Evolutionary conservation across 495 filamentous ascomycete genomes (phyloP).

Genomic region (Aspergillus indologenus): DNA sequence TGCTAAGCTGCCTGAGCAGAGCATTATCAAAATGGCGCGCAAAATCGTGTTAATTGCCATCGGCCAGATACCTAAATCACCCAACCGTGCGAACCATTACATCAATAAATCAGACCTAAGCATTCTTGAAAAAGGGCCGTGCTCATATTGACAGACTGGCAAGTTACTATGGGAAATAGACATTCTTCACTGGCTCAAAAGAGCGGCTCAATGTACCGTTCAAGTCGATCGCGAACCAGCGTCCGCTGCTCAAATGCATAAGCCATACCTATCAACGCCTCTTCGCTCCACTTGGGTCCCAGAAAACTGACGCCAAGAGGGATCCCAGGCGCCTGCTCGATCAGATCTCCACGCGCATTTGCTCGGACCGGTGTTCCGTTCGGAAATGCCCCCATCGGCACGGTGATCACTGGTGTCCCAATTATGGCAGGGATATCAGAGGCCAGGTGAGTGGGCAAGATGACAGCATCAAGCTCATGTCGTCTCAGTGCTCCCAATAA

Average conservation of each 20-base stretch:
- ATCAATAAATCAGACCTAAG: background rate
- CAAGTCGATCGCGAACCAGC: constrained; percentile 41
- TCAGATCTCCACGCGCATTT: constrained; percentile 39
- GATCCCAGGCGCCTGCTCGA: constrained; percentile 44
- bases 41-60: no score
- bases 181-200: constrained; percentile 45
- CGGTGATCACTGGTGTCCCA: constrained; percentile 50
- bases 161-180: background rate
- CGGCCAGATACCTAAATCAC: background rate
- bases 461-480: constrained; percentile 48
- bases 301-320: constrained; percentile 61
- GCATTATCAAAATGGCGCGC: no score
- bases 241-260: constrained; percentile 69
- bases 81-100: background rate
- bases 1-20: no score
- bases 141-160: background rate
- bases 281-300: constrained; percentile 55
- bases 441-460: constrained; percentile 47
- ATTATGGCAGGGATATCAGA: constrained; percentile 45
- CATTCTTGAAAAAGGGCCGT: background rate
- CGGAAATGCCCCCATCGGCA: constrained; percentile 52
- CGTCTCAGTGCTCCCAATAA: constrained; percentile 47
- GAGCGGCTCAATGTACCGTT: constrained; percentile 47
- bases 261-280: constrained; percentile 58
- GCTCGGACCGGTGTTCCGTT: constrained; percentile 37